Evolutionary conservation across 2,329 filamentous ascomycete species (phyloP).

Genomic region (Apiospora pterosperma): DNA sequence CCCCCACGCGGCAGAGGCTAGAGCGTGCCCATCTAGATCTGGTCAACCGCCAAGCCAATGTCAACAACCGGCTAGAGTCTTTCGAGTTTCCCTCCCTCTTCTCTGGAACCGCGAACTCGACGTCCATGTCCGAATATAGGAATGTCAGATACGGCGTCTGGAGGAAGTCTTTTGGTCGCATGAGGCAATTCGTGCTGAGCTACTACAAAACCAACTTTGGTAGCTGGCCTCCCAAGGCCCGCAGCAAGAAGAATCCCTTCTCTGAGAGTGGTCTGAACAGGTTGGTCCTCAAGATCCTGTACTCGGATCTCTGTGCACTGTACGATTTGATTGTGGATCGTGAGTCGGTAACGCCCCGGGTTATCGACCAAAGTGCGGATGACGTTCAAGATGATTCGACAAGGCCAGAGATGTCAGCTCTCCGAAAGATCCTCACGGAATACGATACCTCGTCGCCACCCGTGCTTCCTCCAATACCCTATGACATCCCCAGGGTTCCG

Average conservation of each 20-base stretch:
- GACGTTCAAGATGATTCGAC: conserved; percentile 42
- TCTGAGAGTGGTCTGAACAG: conserved; percentile 84
- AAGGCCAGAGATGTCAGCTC: conserved; percentile 62
- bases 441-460: conserved; percentile 88
- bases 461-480: conserved; percentile 86
- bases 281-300: conserved; percentile 75
- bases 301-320: conserved; percentile 78
- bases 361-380: conserved; percentile 62
- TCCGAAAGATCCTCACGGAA: conserved; percentile 79
- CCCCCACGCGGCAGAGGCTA: conserved; percentile 71
- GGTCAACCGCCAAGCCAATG: conserved; percentile 64
- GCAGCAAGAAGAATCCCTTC: conserved; percentile 87
- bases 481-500: conserved; percentile 79
- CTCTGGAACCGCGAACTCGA: conserved; percentile 81
- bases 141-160: conserved; percentile 80
- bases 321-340: conserved; percentile 90
- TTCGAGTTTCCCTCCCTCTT: conserved; percentile 93
- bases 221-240: conserved; percentile 87
- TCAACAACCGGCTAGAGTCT: conserved; percentile 71
- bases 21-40: conserved; percentile 81
- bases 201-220: conserved; percentile 61
- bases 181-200: conserved; percentile 68
- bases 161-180: conserved; percentile 70
- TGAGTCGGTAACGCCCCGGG: conserved; percentile 71
- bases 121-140: conserved; percentile 71